These are phyloP conservation scores for Diaporthe capsici DNA, from an alignment of 2,329 filamentous ascomycete genomes.

Conservation along the genomic window DNA sequence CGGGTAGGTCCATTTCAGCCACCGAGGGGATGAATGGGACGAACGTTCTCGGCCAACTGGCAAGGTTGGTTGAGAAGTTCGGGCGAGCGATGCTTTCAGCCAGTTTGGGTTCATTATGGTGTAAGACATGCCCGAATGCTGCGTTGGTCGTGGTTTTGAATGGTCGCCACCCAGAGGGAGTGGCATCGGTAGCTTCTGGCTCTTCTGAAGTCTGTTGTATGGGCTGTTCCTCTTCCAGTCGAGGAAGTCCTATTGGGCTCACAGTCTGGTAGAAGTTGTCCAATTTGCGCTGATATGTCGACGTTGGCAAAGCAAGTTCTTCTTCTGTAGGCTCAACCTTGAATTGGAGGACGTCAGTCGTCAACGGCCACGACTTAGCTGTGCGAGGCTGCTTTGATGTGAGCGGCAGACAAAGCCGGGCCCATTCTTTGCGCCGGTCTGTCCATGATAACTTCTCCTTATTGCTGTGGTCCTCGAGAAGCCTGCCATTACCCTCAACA, in stretches of 20 bases:
- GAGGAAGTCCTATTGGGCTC: conserved; percentile 26
- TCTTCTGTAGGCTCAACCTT: conserved; percentile 30
- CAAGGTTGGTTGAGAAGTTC: conserved; percentile 39
- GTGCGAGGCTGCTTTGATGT: neutral
- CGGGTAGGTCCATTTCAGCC: conserved; percentile 56
- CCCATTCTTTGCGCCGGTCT: conserved; percentile 52
- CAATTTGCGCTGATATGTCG: conserved; percentile 12
- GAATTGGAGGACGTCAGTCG: conserved; percentile 33
- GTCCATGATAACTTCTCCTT: conserved; percentile 55
- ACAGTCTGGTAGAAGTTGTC: neutral
- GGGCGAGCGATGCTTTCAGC: conserved; percentile 37
- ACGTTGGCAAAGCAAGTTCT: conserved; percentile 34
- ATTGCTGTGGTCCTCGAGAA: conserved; percentile 49
- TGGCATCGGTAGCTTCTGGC: conserved; percentile 15
- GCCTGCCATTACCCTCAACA: conserved; percentile 45
- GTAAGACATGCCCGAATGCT: conserved; percentile 67
- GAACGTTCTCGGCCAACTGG: conserved; percentile 54
- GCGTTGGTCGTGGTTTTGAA: conserved; percentile 49
- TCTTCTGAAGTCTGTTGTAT: neutral
- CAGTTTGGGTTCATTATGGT: conserved; percentile 46
- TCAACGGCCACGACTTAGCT: conserved; percentile 13
- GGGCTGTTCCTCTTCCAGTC: neutral
- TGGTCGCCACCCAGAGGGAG: conserved; percentile 39
- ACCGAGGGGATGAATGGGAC: conserved; percentile 64
- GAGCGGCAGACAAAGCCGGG: conserved; percentile 45